Percentiles rank a stretch among this genome's conserved stretches.
Conservation (phyloP, 2,329 filamentous ascomycete species). For the Coniochaeta pulveracea region DNA sequence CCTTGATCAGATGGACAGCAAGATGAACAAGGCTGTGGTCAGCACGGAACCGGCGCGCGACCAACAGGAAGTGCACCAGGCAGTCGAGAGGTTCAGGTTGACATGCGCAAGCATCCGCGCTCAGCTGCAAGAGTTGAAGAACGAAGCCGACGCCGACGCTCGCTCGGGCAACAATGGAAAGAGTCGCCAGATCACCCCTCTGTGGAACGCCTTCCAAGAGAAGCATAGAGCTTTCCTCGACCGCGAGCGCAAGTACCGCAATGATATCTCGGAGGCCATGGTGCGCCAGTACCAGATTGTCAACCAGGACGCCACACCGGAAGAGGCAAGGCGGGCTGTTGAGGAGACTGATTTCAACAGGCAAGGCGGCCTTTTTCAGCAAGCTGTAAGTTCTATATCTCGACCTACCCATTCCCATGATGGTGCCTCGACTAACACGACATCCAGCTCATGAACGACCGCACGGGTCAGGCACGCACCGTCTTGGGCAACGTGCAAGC, state of each 20-base stretch:
- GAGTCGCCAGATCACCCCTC: slow-evolving; percentile 54
- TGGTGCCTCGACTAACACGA: slow-evolving; percentile 1
- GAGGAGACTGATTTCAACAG: slow-evolving; percentile 61
- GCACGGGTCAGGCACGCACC: slow-evolving; percentile 59
- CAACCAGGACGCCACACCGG: slow-evolving; percentile 67
- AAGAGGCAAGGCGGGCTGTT: slow-evolving; percentile 56
- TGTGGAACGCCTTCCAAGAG: slow-evolving; percentile 62
- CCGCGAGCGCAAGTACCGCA: slow-evolving; percentile 60
- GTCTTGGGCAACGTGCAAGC: slow-evolving; percentile 70
- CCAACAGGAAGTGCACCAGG: slow-evolving; percentile 49
- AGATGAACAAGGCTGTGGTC: slow-evolving; percentile 62
- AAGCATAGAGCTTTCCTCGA: slow-evolving; percentile 60
- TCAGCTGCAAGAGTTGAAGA: slow-evolving; percentile 66
- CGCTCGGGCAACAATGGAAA: no score
- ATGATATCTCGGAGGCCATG: slow-evolving; percentile 67
- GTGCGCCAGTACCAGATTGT: slow-evolving; percentile 72
- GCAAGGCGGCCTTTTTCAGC: slow-evolving; percentile 75
- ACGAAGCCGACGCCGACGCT: slow-evolving; percentile 54
- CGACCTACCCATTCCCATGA: background rate
- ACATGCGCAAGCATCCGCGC: slow-evolving; percentile 68
- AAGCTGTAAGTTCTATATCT: slow-evolving; percentile 47
- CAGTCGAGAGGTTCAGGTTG: slow-evolving; percentile 58
- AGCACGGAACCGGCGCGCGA: slow-evolving; percentile 45
- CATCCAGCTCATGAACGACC: slow-evolving; percentile 59
- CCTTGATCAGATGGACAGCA: slow-evolving; percentile 54